Base-by-base conservation (phyloP, 1,284 basidiomycete genomes). In the Irpex sp. region DNA sequence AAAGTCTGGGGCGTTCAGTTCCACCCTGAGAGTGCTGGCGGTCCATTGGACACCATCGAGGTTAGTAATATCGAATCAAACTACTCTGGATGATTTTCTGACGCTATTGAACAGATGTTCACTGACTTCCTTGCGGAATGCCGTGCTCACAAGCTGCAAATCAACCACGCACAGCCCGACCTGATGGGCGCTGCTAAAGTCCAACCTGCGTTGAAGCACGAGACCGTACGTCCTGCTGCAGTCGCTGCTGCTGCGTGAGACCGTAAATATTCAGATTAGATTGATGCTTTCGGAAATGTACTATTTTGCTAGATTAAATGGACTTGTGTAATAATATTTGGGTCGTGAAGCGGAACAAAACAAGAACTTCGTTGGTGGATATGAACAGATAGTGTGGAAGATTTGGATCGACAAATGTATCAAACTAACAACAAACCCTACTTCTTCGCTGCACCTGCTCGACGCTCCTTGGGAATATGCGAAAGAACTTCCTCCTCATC, bases 1-100 rank as follows among this genome's bases (percentile, higher is more conserved):
- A 89, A 88, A 68, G 84, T 98, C 36, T 97, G 94, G 94, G 96
- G 95, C 68, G 94, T 96, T 17, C 95, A 98, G 74, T 98, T 97
- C 87, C 95, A 97, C 76, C 95, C 95, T 19, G 95, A 97, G 76
- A 93, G 92, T 65, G 91, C 93, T 36, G 95, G 95, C 59, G 94
- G 94, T 13, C 95, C 95, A 56, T 82, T 96, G 60, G 95, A 97
- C 74, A 97, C 95, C 3, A 95, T 96, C 66, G 92, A 94, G 84
- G 92, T 93, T 65, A 46, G 79, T 72, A 6, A 1, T 6, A 6
- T 31, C 15, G 19, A 5, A 17, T 9, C 58, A 36, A 62, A 51
- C 13, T 19, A 9, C 17, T 26, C 49, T 17, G 3, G 8, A 3
- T 9, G 21, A 21, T 17, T 15, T 9, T 9, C 49, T 51, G 2